These are phyloP conservation scores for Fusarium multiceps DNA, from an alignment of 2,329 filamentous ascomycete genomes.

Conservation along the genomic window DNA sequence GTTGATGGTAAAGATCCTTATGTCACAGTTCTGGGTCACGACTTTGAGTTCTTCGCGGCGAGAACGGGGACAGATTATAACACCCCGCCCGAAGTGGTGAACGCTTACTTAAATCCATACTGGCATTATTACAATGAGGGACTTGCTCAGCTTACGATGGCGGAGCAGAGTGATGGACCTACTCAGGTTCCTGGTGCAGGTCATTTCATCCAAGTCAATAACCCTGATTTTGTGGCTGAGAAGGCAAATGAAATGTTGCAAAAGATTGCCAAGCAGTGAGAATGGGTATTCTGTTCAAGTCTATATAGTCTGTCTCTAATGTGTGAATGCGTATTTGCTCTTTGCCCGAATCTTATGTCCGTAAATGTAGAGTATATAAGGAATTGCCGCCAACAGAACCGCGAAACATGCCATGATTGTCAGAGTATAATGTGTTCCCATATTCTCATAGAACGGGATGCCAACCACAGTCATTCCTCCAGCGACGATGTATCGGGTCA, in stretches of 20 bases:
- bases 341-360: slow-evolving; percentile 37
- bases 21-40: slow-evolving; percentile 41
- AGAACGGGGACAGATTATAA: slow-evolving; percentile 10
- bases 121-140: slow-evolving; percentile 67
- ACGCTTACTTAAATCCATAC: slow-evolving; percentile 62
- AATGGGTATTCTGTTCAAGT: not conserved
- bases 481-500: slow-evolving; percentile 48
- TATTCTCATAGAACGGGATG: slow-evolving; percentile 50
- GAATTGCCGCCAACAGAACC: slow-evolving; percentile 45
- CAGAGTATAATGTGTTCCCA: slow-evolving; percentile 50
- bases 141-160: slow-evolving; percentile 56
- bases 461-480: slow-evolving; percentile 52
- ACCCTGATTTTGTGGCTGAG: slow-evolving; percentile 57
- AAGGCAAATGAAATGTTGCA: slow-evolving; percentile 22
- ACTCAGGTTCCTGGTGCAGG: slow-evolving; percentile 27
- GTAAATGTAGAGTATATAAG: slow-evolving; percentile 46
- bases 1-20: not conserved
- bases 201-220: slow-evolving; percentile 61
- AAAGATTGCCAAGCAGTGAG: not conserved
- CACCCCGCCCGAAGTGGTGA: slow-evolving; percentile 50
- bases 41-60: slow-evolving; percentile 35
- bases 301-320: not conserved
- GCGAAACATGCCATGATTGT: slow-evolving; percentile 50
- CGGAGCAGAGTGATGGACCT: slow-evolving; percentile 50
- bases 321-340: slow-evolving; percentile 34